Evolutionary conservation across 495 filamentous ascomycete genomes (phyloP), one percentile per base, ranked within the genome.

Genomic region (Letharia columbiana): DNA sequence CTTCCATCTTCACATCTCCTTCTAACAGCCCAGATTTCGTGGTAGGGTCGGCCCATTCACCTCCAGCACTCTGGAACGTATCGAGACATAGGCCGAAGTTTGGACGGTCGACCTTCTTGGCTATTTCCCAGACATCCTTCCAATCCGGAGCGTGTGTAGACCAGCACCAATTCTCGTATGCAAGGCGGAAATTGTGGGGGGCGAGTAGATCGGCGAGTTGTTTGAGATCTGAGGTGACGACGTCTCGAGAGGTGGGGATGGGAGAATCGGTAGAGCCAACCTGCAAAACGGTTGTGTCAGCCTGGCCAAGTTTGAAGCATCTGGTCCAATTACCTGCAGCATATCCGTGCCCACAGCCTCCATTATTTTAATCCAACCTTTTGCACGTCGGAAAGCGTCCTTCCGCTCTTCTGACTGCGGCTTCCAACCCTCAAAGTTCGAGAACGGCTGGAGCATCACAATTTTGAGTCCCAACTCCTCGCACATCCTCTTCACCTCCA

Each of bases 151-250:
- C 89, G 40, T 85, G 82, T 0, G 87, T 87, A 1, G 87, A 86
- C 91, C 90, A 93, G 75, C 88, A 91, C 89, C 90, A 91, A 68
- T 92, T 91, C 73, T 93, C 89, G 66, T 92, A 93, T 1, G 89
- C 89, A 15, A 93, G 74, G 12, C 84, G 78, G 68, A 83, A 82
- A 0, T 79, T 77, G 35, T 81, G 77, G 33, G 76, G 69, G 5
- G 83, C 81, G 3, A 89, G 82, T 65, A 90, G 73, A 59, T 90
- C 86, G 17, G 83, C 84, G 23, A 93, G 78, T 61, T 84, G 77
- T 31, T 76, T 77, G 0, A 93, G 79, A 70, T 93, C 90, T 3
- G 74, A 68, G 1, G 86, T 81, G 31, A 90, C 80, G 52, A 75
- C 72, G 4, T 76, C 76, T 6, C 78, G 71, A 39, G 82, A 78